A percentile compares a stretch with the other conserved stretches of the same genome.
Evolutionary conservation across 2,329 filamentous ascomycete species (phyloP).

Genomic region (Tetracladium maxilliforme): DNA sequence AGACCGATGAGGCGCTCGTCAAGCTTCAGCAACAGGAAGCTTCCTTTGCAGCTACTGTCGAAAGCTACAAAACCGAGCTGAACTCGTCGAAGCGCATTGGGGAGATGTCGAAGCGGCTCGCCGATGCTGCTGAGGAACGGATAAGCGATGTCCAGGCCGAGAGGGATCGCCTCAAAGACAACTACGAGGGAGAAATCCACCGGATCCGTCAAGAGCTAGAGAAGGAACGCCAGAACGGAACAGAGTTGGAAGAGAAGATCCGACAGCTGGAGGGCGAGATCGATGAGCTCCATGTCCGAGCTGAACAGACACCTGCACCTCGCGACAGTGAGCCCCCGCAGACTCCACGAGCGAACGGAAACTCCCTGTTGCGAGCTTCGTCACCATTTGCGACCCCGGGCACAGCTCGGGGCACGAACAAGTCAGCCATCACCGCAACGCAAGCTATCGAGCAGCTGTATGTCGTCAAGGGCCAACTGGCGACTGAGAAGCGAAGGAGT

Average conservation of each 20-base stretch:
- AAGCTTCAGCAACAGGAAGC: conserved; percentile 80
- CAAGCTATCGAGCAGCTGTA: conserved; percentile 51
- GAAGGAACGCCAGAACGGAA: conserved; percentile 41
- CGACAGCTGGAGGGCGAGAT: conserved; percentile 50
- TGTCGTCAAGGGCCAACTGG: conserved; percentile 57
- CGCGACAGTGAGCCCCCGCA: conserved; percentile 36
- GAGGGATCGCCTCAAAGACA: conserved; percentile 43
- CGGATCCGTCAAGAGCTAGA: conserved; percentile 35
- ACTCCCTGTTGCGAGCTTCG: conserved; percentile 31
- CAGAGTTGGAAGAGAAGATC: conserved; percentile 45
- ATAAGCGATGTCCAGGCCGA: conserved; percentile 53
- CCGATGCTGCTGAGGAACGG: conserved; percentile 55
- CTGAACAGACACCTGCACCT: conserved; percentile 18
- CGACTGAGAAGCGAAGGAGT: conserved; percentile 58
- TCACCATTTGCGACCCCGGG: conserved; percentile 49
- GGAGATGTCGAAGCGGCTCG: conserved; percentile 65
- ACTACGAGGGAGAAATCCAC: conserved; percentile 43
- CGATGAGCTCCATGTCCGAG: conserved; percentile 41
- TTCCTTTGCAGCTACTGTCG: conserved; percentile 64
- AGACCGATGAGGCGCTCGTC: conserved; percentile 69
- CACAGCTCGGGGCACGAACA: conserved; percentile 35
- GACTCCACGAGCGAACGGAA: conserved; percentile 45
- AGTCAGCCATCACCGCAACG: conserved; percentile 40
- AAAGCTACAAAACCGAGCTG: conserved; percentile 76
- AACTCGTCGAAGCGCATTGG: conserved; percentile 70